phyloP scores from a whole-genome alignment of 495 filamentous ascomycete species.

The Stereocaulon alpinum region DNA sequence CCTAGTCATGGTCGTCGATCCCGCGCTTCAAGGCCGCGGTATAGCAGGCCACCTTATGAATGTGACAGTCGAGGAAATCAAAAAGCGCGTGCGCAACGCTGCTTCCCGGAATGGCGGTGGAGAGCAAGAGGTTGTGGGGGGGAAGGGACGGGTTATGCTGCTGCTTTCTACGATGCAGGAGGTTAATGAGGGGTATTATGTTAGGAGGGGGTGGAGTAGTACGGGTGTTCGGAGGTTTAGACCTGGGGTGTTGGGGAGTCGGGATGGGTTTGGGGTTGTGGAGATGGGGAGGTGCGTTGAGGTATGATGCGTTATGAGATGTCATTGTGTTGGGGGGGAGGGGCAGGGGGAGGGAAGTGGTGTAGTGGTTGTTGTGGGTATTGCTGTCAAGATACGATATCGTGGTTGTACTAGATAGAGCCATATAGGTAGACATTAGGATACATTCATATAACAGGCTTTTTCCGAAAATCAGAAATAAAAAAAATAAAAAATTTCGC shows the following conservation, averaged over 20 bases:
- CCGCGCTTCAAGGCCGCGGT: constrained; percentile 6
- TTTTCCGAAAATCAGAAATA: too few species aligned
- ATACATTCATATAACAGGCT: too few species aligned
- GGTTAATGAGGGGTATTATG: constrained; percentile 15
- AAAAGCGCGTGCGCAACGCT: background rate
- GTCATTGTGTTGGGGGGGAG: too few species aligned
- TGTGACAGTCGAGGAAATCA: background rate
- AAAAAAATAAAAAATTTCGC: too few species aligned
- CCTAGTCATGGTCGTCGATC: constrained; percentile 7
- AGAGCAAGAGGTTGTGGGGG: too few species aligned
- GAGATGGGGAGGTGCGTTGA: constrained; percentile 16
- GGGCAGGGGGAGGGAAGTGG: too few species aligned
- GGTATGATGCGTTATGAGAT: too few species aligned
- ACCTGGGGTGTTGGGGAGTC: constrained; percentile 9
- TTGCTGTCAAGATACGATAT: too few species aligned
- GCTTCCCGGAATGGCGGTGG: too few species aligned
- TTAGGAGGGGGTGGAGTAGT: constrained; percentile 3
- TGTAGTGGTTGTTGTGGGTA: too few species aligned
- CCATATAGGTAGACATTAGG: too few species aligned
- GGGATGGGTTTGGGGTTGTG: constrained; percentile 12
- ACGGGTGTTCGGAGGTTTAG: constrained; percentile 1
- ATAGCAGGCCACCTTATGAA: background rate
- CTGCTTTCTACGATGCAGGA: constrained; percentile 14
- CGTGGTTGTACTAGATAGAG: too few species aligned
- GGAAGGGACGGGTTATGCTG: constrained; percentile 3